Evolutionary conservation across 2,329 filamentous ascomycete genomes (phyloP), one percentile per base, ranked within the genome.

Genomic region (Cladosporium sp.): DNA sequence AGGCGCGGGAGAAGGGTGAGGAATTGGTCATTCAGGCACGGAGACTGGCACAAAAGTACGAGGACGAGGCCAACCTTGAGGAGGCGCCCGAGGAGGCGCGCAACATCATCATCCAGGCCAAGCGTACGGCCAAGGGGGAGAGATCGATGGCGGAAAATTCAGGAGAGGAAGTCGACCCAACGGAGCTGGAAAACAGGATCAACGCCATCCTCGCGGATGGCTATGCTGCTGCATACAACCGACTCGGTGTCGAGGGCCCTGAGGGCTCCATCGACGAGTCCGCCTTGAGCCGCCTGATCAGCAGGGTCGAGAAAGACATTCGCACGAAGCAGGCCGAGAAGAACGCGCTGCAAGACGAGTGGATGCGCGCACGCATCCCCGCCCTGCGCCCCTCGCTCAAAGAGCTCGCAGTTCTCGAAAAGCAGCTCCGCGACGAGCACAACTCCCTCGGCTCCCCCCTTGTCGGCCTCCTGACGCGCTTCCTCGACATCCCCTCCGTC

Each of bases 401-500:
- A 22, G 57, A 61, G 22, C 47, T 59, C 49, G 15, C 63, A 64
- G 12, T 61, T 62, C 47, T 61, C 36, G 53, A 61, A 54, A 67
- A 68, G 43, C 54, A 62, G 8, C 62, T 76, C 9, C 71, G 74
- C 39, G 71, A 77, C 39, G 70, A 74, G 53, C 73, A 79, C 43
- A 56, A 63, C 47, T 72, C 75, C 15, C 60, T 82, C 24, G 70
- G 69, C 51, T 73, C 72, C n/a, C 68, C 73, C 24, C 72, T 84
- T 20, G 75, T 78, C 12, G 71, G 71, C 5, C 70, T 79, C 20
- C 73, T 84, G 38, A 72, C 73, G 32, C 71, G 76, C 8, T 76
- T 83, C 61, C 72, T 84, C 50, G 80, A 81, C 57, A 73, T 84
- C 7, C 78, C 77, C 12, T 71, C 71, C 45, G 63, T 71, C 6